Evolutionary conservation across 1,139 yeast species (phyloP), one percentile per base, ranked within the genome.

Genomic region (Pichia sp.): DNA sequence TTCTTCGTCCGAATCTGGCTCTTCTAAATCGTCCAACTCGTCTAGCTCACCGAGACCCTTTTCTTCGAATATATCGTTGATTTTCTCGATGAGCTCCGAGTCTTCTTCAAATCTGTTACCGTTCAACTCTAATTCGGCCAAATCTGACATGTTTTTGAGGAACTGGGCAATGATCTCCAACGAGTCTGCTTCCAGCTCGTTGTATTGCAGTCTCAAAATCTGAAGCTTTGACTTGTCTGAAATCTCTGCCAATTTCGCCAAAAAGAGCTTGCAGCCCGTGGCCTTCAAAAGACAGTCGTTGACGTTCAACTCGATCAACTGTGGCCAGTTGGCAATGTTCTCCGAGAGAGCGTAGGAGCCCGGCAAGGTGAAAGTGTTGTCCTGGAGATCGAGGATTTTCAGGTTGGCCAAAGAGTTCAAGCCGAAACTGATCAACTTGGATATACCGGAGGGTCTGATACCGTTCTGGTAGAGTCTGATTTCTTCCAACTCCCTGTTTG

Each of bases 11-110:
- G 89, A 85, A 62, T 88, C 90, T 50, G 84, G 77, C 68, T 90
- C 97, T 73, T 93, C 99, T 74, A 95, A 80, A 64, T 93, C 99
- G 64, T 93, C 98, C 57, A 90, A 77, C 64, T 90, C 97, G 65
- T 90, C 97, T 36, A 93, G 71, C 68, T 86, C 95, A 56, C 97
- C 96, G 57, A 74, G 70, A 0, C 92, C 95, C 67, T 90, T 81
- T 46, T 78, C 80, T 59, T 84, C 89, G 62, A 93, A 90, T 26
- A 86, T 70, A 29, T 75, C 80, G 53, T 72, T 74, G 58, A 93
- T 79, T 51, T 74, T 73, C 47, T 78, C 81, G 50, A 85, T 72
- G 26, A 81, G 70, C 48, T 78, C 80, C 42, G 83, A 78, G 62
- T 90, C 97, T 64, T 90, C 96, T 49, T 86, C 84, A 59, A 93